Percentiles rank a stretch among this genome's conserved stretches.
Conservation (phyloP, 2,329 filamentous ascomycete species). For the Ceratocystis alfenasii region DNA sequence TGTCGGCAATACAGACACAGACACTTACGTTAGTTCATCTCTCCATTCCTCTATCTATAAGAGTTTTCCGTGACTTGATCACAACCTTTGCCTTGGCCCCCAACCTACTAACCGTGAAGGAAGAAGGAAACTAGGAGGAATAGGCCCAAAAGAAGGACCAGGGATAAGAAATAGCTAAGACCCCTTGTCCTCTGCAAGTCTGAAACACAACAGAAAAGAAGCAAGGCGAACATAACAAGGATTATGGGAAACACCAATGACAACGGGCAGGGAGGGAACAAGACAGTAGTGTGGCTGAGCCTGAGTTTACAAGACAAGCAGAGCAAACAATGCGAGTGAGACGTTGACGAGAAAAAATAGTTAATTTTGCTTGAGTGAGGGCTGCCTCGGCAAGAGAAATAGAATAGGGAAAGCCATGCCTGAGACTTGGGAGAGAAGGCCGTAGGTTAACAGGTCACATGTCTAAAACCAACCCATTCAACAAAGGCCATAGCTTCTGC, state of each 20-base stretch:
- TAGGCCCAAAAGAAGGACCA: not conserved
- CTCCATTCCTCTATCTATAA: no score
- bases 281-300: conserved; percentile 9
- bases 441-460: not conserved
- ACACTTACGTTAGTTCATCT: not conserved
- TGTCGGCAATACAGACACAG: not conserved
- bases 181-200: not conserved
- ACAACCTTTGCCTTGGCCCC: no score
- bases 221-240: not conserved
- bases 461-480: not conserved
- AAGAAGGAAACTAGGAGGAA: not conserved
- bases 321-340: not conserved
- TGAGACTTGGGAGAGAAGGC: not conserved
- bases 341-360: not conserved
- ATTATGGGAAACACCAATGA: conserved; percentile 5
- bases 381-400: not conserved
- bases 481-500: conserved; percentile 7
- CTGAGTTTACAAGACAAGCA: not conserved
- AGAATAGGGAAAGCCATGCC: not conserved
- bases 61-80: no score
- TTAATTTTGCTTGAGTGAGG: not conserved
- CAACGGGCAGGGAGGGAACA: not conserved
- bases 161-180: not conserved
- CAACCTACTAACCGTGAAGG: not conserved
- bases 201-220: conserved; percentile 8